Evolutionary conservation across 495 filamentous ascomycete species (phyloP).

Genomic region (Tetracladium setigerum): DNA sequence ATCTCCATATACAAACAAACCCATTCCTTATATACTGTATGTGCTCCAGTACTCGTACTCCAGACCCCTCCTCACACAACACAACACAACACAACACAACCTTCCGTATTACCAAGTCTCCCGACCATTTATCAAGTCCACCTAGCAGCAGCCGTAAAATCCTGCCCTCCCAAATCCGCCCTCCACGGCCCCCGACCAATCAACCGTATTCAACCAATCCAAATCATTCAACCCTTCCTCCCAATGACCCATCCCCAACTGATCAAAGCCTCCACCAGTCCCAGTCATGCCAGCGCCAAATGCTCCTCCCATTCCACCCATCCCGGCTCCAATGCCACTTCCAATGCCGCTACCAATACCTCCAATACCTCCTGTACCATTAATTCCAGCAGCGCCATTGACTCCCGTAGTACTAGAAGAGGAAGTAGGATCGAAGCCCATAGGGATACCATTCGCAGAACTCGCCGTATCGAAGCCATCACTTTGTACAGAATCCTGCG

Average conservation of each 20-base stretch:
- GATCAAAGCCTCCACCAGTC: not conserved
- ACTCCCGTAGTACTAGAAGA: too few relatives aligned
- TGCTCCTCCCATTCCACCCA: not conserved
- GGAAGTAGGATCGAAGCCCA: too few relatives aligned
- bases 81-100: too few relatives aligned
- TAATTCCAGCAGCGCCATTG: too few relatives aligned
- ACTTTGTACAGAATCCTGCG: not conserved
- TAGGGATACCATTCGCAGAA: too few relatives aligned
- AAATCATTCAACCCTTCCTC: conserved; percentile 13
- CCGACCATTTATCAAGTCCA: conserved; percentile 6
- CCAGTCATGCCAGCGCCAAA: not conserved
- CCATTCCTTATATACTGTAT: too few relatives aligned
- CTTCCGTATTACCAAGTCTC: too few relatives aligned
- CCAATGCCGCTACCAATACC: too few relatives aligned
- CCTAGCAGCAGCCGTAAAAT: conserved; percentile 9
- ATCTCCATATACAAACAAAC: too few relatives aligned
- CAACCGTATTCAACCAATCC: conserved; percentile 20
- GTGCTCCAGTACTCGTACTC: too few relatives aligned
- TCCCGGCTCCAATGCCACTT: not conserved
- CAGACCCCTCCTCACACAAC: too few relatives aligned
- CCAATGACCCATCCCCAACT: not conserved
- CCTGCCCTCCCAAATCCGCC: conserved; percentile 14
- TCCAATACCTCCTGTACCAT: too few relatives aligned
- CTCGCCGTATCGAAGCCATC: not conserved
- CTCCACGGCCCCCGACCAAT: conserved; percentile 20